Percentiles rank a stretch among this genome's conserved stretches.
Evolutionary conservation across 2,329 filamentous ascomycete species (phyloP).

Genomic region (Claviceps spartinae): DNA sequence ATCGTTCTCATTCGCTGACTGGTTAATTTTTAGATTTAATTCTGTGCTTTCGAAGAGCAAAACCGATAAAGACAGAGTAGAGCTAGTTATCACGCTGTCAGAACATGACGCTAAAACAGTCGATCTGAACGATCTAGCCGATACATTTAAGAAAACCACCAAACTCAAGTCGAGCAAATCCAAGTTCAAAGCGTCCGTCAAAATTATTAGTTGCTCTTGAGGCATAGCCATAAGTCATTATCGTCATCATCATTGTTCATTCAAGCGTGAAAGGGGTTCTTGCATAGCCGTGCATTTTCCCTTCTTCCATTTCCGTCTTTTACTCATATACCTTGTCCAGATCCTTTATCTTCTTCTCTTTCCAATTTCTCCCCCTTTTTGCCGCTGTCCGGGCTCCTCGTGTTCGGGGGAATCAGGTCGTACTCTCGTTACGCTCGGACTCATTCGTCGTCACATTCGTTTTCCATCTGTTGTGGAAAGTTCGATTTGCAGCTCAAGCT

Average conservation of each 20-base stretch:
- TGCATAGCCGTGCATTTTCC: not conserved
- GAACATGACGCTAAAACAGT: slow-evolving; percentile 17
- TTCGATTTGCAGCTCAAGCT: slow-evolving; percentile 14
- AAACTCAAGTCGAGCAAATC: slow-evolving; percentile 19
- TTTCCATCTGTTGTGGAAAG: slow-evolving; percentile 6
- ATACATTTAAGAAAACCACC: slow-evolving; percentile 19
- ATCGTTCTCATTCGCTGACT: not conserved
- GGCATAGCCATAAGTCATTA: not conserved
- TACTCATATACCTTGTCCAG: not conserved
- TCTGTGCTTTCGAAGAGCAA: slow-evolving; percentile 2
- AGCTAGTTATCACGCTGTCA: slow-evolving; percentile 22
- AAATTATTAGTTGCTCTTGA: slow-evolving; percentile 15
- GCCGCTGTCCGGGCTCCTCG: not conserved
- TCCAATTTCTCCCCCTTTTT: too few relatives aligned
- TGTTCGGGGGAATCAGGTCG: not conserved
- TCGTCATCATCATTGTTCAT: slow-evolving; percentile 1
- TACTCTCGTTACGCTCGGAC: slow-evolving; percentile 6
- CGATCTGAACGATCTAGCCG: slow-evolving; percentile 19
- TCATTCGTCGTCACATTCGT: slow-evolving; percentile 13
- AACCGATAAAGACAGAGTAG: slow-evolving; percentile 22
- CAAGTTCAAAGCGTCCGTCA: slow-evolving; percentile 20
- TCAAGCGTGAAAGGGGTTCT: not conserved
- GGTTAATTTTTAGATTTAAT: not conserved
- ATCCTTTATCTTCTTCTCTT: not conserved
- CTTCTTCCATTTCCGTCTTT: not conserved